These are phyloP conservation scores for Akanthomyces lecanii DNA, from an alignment of 2,329 filamentous ascomycete species.

Conservation along the genomic window DNA sequence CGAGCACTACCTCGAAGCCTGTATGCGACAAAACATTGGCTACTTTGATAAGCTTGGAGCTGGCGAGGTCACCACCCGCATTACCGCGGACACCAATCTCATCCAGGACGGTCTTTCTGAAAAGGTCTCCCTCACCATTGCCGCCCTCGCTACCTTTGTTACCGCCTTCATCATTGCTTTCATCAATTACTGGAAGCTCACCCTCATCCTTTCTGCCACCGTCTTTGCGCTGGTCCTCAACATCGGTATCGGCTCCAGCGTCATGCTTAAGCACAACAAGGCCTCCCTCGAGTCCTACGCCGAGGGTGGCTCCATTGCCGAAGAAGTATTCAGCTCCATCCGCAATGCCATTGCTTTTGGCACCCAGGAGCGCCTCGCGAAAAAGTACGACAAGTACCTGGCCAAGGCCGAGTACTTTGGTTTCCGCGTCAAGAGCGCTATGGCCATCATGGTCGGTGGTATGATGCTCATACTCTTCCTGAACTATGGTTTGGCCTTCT, in stretches of 20 bases:
- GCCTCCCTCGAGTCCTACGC: slow-evolving; percentile 75
- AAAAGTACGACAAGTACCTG: slow-evolving; percentile 76
- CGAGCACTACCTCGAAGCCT: slow-evolving; percentile 77
- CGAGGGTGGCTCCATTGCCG: slow-evolving; percentile 78
- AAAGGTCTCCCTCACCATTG: slow-evolving; percentile 75
- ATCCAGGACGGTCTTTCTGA: slow-evolving; percentile 93
- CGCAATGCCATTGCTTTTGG: slow-evolving; percentile 90
- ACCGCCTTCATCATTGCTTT: slow-evolving; percentile 90
- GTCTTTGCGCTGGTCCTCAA: slow-evolving; percentile 73
- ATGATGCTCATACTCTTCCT: slow-evolving; percentile 84
- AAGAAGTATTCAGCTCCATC: slow-evolving; percentile 92
- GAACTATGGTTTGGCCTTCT: slow-evolving; percentile 85
- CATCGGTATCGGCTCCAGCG: slow-evolving; percentile 69
- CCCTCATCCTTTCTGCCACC: slow-evolving; percentile 78
- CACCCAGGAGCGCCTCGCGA: slow-evolving; percentile 86
- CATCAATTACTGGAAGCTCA: slow-evolving; percentile 87
- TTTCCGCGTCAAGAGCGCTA: slow-evolving; percentile 65
- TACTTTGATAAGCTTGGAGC: slow-evolving; percentile 92
- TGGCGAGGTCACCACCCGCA: slow-evolving; percentile 89
- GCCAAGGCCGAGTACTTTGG: slow-evolving; percentile 70
- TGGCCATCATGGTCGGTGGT: slow-evolving; percentile 74
- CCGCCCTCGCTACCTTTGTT: slow-evolving; percentile 75
- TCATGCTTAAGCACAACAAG: slow-evolving; percentile 79
- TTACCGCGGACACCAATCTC: slow-evolving; percentile 89
- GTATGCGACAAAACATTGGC: slow-evolving; percentile 82